Percentiles rank a stretch among this genome's conserved stretches.
Conservation (phyloP, 805 yeast species). For the Priceomyces castillae region DNA sequence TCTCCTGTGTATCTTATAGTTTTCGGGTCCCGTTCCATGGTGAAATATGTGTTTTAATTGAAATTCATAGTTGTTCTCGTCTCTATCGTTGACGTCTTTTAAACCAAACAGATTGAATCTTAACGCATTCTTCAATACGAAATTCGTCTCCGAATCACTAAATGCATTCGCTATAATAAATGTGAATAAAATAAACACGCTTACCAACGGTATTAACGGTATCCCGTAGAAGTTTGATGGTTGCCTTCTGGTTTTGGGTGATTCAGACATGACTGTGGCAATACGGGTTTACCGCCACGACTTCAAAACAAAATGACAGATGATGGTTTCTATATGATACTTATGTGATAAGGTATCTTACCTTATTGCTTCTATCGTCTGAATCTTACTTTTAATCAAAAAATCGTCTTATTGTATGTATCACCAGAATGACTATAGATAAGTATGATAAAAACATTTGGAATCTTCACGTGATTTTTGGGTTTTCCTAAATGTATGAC, state of each 20-base stretch:
- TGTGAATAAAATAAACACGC: background rate
- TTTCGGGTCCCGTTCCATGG: constrained; percentile 49
- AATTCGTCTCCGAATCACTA: constrained; percentile 4
- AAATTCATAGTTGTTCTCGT: constrained; percentile 12
- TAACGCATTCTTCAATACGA: constrained; percentile 18
- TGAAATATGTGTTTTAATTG: constrained; percentile 58
- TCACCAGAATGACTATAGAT: too few species aligned
- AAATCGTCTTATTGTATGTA: too few species aligned
- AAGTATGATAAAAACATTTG: too few species aligned
- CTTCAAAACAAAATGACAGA: too few species aligned
- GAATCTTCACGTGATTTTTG: too few species aligned
- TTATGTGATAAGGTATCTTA: too few species aligned
- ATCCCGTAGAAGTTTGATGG: background rate
- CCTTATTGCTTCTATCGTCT: too few species aligned
- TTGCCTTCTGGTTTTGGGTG: background rate
- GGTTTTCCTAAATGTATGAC: background rate
- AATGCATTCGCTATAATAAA: background rate
- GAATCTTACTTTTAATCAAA: too few species aligned
- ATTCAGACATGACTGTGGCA: background rate
- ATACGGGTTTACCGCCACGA: background rate
- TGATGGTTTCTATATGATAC: too few species aligned
- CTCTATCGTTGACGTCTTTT: background rate
- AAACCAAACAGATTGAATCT: background rate
- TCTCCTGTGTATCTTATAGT: constrained; percentile 44
- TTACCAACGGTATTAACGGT: background rate